Percentiles rank a stretch among this genome's conserved stretches.
These are phyloP conservation scores for Aspergillus phoenicis DNA, from an alignment of 2,329 filamentous ascomycete genomes.

Conservation along the genomic window DNA sequence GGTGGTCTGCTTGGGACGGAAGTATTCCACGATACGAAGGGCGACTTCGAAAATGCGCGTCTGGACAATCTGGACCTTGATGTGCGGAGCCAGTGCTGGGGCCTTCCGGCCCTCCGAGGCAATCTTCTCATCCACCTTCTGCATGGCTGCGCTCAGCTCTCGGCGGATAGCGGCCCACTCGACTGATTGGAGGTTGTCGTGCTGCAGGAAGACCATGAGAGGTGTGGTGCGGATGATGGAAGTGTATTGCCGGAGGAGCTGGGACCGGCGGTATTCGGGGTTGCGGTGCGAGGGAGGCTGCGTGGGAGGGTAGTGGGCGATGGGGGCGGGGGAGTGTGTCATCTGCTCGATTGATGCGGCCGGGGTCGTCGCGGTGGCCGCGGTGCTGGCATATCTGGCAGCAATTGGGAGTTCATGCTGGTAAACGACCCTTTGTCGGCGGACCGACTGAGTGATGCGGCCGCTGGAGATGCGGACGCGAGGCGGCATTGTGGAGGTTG, in stretches of 20 bases:
- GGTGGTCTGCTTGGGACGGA: constrained; percentile 54
- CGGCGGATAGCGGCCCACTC: constrained; percentile 75
- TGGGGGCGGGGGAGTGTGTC: constrained; percentile 45
- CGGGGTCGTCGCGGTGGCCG: constrained; percentile 53
- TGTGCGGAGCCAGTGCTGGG: constrained; percentile 55
- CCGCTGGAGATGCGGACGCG: constrained; percentile 49
- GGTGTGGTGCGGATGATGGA: constrained; percentile 84
- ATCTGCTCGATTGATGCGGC: constrained; percentile 56
- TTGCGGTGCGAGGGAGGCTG: constrained; percentile 88
- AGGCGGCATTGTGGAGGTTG: constrained; percentile 53
- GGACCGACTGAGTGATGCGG: constrained; percentile 39
- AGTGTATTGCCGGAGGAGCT: constrained; percentile 83
- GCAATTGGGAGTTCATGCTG: constrained; percentile 44
- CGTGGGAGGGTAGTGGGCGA: constrained; percentile 59
- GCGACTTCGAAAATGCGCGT: constrained; percentile 87
- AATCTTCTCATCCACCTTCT: constrained; percentile 68
- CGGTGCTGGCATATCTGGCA: constrained; percentile 42
- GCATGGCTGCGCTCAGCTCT: constrained; percentile 64
- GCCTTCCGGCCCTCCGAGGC: constrained; percentile 55
- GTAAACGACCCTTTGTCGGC: constrained; percentile 38
- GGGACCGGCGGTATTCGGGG: constrained; percentile 84
- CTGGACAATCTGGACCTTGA: constrained; percentile 82
- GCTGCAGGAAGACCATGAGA: constrained; percentile 82
- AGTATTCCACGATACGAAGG: constrained; percentile 84
- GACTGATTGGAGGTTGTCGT: constrained; percentile 72